phyloP scores from a whole-genome alignment of 192 early-diverging fungal species.

The Umbelopsis sp. region DNA sequence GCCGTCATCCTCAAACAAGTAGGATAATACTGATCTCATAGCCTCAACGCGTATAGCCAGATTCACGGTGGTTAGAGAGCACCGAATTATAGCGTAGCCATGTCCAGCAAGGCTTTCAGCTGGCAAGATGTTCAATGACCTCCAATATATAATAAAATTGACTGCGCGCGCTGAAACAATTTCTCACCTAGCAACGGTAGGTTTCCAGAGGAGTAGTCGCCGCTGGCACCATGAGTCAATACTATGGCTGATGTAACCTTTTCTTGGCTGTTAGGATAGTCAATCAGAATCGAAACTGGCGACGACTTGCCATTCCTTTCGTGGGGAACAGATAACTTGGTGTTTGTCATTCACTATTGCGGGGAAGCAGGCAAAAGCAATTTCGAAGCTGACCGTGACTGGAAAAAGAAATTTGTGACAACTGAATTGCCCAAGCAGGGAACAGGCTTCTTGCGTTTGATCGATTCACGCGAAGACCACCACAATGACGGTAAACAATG shows the following conservation, averaged over 20 bases:
- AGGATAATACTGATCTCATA: constrained; percentile 2
- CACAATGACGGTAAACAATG: background rate
- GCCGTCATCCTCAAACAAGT: background rate
- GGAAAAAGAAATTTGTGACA: constrained; percentile 3
- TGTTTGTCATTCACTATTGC: background rate
- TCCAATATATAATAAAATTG: background rate
- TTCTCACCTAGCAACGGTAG: constrained; percentile 13
- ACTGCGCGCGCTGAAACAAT: background rate
- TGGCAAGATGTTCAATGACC: background rate
- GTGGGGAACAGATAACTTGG: background rate
- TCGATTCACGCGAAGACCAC: constrained; percentile 1
- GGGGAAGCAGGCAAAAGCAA: background rate
- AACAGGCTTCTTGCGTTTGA: background rate
- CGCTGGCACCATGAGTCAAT: constrained; percentile 5
- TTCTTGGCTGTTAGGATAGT: background rate
- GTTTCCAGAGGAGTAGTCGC: constrained; percentile 4
- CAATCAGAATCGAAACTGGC: background rate
- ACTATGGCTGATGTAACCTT: background rate
- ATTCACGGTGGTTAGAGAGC: background rate
- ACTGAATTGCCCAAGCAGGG: no score
- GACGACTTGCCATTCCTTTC: constrained; percentile 7
- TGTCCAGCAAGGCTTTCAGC: background rate
- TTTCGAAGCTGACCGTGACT: background rate
- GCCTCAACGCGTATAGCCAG: background rate
- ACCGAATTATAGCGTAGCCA: constrained; percentile 3